Evolutionary conservation across 2,329 filamentous ascomycete genomes (phyloP), one percentile per base, ranked within the genome.

Genomic region (Ophiocordyceps camponoti-leonardi): DNA sequence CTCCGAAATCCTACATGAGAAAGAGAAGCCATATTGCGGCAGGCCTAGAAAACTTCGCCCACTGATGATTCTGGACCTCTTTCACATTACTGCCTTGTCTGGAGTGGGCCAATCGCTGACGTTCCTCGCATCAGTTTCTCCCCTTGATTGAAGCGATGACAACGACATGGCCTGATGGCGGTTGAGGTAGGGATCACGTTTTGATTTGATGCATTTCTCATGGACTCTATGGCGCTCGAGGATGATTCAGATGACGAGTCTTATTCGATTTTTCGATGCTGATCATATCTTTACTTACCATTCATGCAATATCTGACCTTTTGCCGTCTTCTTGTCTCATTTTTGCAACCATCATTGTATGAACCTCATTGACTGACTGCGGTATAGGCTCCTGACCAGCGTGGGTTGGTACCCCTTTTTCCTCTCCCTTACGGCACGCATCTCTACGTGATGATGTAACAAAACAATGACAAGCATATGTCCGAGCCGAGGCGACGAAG

Each of bases 21-120:
- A 61, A 52, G 84, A 87, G 79, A 77, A 83, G 77, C 86, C 86
- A 85, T 67, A 75, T 84, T 85, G 86, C 67, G 86, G 85, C 86
- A 94, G 86, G 87, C 87, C 86, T 94, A 93, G 86, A 93, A 94
- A 94, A 94, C 88, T 87, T 94, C 79, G 86, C 85, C 87, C 84
- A 90, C 87, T 94, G 87, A 94, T 67, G 56, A 49, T 41, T 14
- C 20, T 28, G 22, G 16, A 28, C 22, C 8, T 26, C 4, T 10
- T 42, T 19, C 20, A n/a, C 23, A n/a, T 28, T 19, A 13, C 22
- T 28, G 13, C 23, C 13, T 8, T 8, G 14, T 26, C 22, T 7
- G 7, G 22, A 20, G 6, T 13, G 7, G 41, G 22, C 13, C 16
- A 23, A 22, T 18, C 16, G 16, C 41, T 42, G n/a, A 42, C 23